phyloP scores from a whole-genome alignment of 164 flowering plant genomes.

The Vitis rotundifolia region DNA sequence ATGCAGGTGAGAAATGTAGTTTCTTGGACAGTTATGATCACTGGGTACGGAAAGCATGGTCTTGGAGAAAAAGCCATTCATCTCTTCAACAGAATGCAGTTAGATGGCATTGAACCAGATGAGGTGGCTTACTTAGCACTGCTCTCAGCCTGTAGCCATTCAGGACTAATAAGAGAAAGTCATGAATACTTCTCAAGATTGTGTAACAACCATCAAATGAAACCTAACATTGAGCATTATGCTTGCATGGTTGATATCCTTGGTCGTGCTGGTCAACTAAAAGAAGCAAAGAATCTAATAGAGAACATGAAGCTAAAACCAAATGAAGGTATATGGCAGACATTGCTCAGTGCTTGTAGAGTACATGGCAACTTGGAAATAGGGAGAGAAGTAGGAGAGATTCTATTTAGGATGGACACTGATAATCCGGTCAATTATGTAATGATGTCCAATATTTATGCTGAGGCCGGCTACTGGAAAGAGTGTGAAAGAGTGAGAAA shows the following conservation, averaged over 20 bases:
- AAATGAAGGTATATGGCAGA: slow-evolving; percentile 75
- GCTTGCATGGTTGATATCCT: slow-evolving; percentile 83
- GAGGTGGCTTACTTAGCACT: slow-evolving; percentile 72
- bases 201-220: slow-evolving; percentile 24
- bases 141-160: slow-evolving; percentile 84
- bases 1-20: slow-evolving; percentile 50
- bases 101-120: slow-evolving; percentile 54
- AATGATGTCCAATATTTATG: slow-evolving; percentile 70
- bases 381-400: slow-evolving; percentile 65
- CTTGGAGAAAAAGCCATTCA: slow-evolving; percentile 56
- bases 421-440: slow-evolving; percentile 74
- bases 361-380: slow-evolving; percentile 63
- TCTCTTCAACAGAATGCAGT: slow-evolving; percentile 54
- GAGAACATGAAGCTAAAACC: slow-evolving; percentile 62
- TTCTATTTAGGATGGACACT: slow-evolving; percentile 57
- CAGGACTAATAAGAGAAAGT: slow-evolving; percentile 67
- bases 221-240: slow-evolving; percentile 77
- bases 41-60: slow-evolving; percentile 86
- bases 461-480: slow-evolving; percentile 65
- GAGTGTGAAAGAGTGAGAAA: slow-evolving; percentile 56
- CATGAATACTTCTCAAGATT: slow-evolving; percentile 51
- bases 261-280: slow-evolving; percentile 71
- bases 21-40: slow-evolving; percentile 81
- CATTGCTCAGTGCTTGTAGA: slow-evolving; percentile 78
- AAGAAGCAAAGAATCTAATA: slow-evolving; percentile 65